Conservation (phyloP, 2,329 filamentous ascomycete genomes). For the Aspergillus pseudotamarii region DNA sequence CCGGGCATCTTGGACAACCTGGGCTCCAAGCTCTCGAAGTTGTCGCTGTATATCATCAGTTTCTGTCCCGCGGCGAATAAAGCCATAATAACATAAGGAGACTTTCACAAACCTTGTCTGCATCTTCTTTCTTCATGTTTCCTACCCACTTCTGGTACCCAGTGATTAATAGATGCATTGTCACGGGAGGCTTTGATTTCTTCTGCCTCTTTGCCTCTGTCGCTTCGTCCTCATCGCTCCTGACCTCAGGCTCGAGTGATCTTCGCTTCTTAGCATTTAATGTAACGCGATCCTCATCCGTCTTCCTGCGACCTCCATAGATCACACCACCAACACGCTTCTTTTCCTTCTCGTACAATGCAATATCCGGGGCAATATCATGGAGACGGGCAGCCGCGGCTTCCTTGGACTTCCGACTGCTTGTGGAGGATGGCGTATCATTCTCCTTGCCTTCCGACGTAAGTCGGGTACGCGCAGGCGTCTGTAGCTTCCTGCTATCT, state of each 20-base stretch:
- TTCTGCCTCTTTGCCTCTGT: conserved; percentile 67
- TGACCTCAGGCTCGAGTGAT: conserved; percentile 51
- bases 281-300: conserved; percentile 42
- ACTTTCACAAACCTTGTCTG: conserved; percentile 68
- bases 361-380: conserved; percentile 78
- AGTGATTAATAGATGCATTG: conserved; percentile 78
- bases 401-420: conserved; percentile 84
- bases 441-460: conserved; percentile 75
- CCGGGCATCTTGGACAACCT: conserved; percentile 73
- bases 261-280: conserved; percentile 45
- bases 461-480: conserved; percentile 57
- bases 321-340: conserved; percentile 73
- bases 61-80: background rate
- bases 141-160: conserved; percentile 82
- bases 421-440: conserved; percentile 73
- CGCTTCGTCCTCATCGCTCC: conserved; percentile 54
- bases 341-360: conserved; percentile 88
- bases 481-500: conserved; percentile 46
- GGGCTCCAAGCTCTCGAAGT: conserved; percentile 80
- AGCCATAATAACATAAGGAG: background rate
- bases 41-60: conserved; percentile 61
- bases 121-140: conserved; percentile 72
- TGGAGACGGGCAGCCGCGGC: conserved; percentile 78
- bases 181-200: conserved; percentile 64
- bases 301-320: conserved; percentile 58